Evolutionary conservation across 306 rosid genomes (phyloP).

Genomic region (Trifolium fragiferum): DNA sequence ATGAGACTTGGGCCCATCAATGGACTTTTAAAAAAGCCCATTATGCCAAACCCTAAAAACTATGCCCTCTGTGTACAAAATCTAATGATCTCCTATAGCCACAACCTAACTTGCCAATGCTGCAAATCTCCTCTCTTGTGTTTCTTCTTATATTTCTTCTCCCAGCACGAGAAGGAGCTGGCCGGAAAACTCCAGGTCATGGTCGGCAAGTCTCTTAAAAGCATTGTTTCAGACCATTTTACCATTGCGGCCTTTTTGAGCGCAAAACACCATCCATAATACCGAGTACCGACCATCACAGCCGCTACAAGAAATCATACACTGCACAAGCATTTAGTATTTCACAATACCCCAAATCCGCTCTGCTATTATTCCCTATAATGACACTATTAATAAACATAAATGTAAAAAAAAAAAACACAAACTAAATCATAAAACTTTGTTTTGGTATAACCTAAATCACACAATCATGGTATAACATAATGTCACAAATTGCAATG

Average conservation of each 20-base stretch:
- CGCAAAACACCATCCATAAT: not conserved
- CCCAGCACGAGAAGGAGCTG: not conserved
- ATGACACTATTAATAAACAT: not conserved
- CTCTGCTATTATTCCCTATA: not conserved
- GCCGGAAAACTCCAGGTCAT: not conserved
- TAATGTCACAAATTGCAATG: not conserved
- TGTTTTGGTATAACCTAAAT: constrained; percentile 10
- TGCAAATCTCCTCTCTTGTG: not conserved
- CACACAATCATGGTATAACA: not conserved
- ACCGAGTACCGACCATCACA: not conserved
- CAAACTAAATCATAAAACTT: not conserved
- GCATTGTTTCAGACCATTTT: not conserved
- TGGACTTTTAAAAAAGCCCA: constrained; percentile 8
- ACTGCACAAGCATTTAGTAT: not conserved
- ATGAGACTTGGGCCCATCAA: not conserved
- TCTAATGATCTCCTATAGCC: not conserved
- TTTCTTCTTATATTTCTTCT: not conserved
- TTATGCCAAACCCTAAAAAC: not conserved
- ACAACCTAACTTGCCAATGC: not conserved
- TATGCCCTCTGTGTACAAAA: not conserved
- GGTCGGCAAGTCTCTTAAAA: not conserved
- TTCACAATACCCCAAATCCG: not conserved
- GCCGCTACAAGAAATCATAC: not conserved
- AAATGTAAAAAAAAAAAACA: not conserved
- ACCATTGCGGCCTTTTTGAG: not conserved